Conservation (phyloP, 768 basidiomycete species). For the Amyloporia xantha region DNA sequence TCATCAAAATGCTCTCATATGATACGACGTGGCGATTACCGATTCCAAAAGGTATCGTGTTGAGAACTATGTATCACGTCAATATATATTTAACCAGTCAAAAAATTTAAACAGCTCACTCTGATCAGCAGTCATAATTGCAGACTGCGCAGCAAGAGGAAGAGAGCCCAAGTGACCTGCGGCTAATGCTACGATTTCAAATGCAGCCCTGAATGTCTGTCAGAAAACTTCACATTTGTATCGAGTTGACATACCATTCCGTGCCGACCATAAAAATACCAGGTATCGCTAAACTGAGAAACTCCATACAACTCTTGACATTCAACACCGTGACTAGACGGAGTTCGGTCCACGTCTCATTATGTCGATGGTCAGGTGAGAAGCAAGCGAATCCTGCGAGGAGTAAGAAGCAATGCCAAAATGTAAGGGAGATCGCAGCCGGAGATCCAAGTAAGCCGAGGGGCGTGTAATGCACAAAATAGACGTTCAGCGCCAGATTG, state of each 20-base stretch:
- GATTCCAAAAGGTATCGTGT: constrained; percentile 72
- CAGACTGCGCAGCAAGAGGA: constrained; percentile 66
- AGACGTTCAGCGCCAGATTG: constrained; percentile 53
- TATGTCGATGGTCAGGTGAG: constrained; percentile 48
- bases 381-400: constrained; percentile 42
- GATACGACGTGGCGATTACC: constrained; percentile 31
- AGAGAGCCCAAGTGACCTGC: constrained; percentile 66
- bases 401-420: constrained; percentile 59
- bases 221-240: too few species aligned
- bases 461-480: constrained; percentile 55
- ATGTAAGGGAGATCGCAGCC: constrained; percentile 58
- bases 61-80: constrained; percentile 40
- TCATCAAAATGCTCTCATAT: too few species aligned
- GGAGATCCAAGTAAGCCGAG: constrained; percentile 65
- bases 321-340: constrained; percentile 41
- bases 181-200: constrained; percentile 75
- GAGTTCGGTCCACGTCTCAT: constrained; percentile 61
- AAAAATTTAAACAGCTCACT: constrained; percentile 35
- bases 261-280: constrained; percentile 77
- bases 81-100: not conserved
- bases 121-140: constrained; percentile 78
- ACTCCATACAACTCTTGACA: constrained; percentile 41
- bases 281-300: constrained; percentile 62
- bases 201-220: constrained; percentile 52
- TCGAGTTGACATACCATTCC: constrained; percentile 52